Evolutionary conservation across 306 rosid genomes (phyloP), one percentile per base, ranked within the genome.

Genomic region (Pyrus bretschneideri): DNA sequence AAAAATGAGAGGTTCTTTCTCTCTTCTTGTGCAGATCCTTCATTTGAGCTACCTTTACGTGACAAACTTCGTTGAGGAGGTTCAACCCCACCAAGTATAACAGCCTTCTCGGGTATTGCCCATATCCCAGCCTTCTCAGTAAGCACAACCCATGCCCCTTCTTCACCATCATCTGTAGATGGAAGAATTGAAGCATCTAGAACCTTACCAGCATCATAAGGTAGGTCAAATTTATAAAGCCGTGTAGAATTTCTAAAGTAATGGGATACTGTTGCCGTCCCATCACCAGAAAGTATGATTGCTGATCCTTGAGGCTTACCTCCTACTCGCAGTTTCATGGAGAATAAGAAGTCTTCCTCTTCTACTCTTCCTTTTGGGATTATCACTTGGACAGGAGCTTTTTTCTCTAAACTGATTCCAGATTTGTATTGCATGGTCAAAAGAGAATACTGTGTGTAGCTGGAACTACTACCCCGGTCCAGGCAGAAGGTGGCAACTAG

Each of bases 51-150:
- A 25, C 97, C 98, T 83, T 89, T 95, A 70, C 97, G 96, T 29
- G 97, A 95, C 83, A 95, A 89, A 85, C 98, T 92, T 70, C 97
- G 85, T 67, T 95, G 97, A 81, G 98, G 98, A 44, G 98, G 98
- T 73, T 95, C 96, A 78, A 95, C 98, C 70, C 95, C 97, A 69
- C 98, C 98, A 88, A 90, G 83, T 73, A 92, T 77, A 83, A 95
- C 87, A 85, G 98, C 97, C 89, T 90, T 95, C 77, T 90, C 98
- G 0, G 97, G 98, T 86, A 95, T 95, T 77, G 97, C 95, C 98
- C 98, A 95, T 77, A 95, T 88, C 79, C 98, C 98, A 51, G 98
- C 98, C 87, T 88, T 95, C 80, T 95, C 98, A 42, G 98, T 95
- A 69, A 95, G 81, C 65, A 95, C 87, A 82, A 95, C 93, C 98